Base-by-base conservation (phyloP, 805 yeast species). In the Starmerella bombicola region DNA sequence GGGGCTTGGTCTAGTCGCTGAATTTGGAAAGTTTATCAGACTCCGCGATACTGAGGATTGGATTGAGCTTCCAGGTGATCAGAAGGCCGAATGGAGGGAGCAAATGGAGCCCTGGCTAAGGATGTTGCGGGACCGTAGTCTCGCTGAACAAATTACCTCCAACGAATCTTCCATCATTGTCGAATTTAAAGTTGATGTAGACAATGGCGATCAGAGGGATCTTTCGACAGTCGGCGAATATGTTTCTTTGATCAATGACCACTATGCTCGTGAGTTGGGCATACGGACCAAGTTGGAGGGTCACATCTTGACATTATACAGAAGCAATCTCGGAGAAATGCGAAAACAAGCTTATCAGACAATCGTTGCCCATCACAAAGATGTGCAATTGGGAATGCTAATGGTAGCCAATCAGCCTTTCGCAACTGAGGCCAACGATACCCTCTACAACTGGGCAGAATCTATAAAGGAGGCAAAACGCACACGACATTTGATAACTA, bases 1-100 rank as follows among this genome's bases (percentile, higher is more conserved):
- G 1, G 73, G 73, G 30, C 54, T 86, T 23, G 96, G 96, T 0
- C 64, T 88, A 38, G 76, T 88, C 47, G 93, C 95, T 1, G 97
- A 86, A 59, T 78, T 79, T 55, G 97, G 97, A 28, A 93, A 84
- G 0, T 83, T 71, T 53, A 68, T 88, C 25, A 76, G 60, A 20
- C 51, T 52, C 9, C 49, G 45, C 29, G 56, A 55, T 7, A 44
- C 65, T 10, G 74, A 23, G 71, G 73, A 42, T 73, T 73, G 45
- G 71, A 66, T 23, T 64, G 67, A 45, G 28, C 40, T 44, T 9
- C 29, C 13, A 15, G 16, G 18, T 33, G 24, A 24, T 3, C 21
- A 25, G 4, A 37, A 48, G n/a, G 15, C 26, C 21, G 63, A 63
- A 16, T 80, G 88, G 85, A 68, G 76, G 58, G 67, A 69, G 3